phyloP scores from a whole-genome alignment of 2,329 filamentous ascomycete genomes.

The Ramularia collo-cygni region DNA sequence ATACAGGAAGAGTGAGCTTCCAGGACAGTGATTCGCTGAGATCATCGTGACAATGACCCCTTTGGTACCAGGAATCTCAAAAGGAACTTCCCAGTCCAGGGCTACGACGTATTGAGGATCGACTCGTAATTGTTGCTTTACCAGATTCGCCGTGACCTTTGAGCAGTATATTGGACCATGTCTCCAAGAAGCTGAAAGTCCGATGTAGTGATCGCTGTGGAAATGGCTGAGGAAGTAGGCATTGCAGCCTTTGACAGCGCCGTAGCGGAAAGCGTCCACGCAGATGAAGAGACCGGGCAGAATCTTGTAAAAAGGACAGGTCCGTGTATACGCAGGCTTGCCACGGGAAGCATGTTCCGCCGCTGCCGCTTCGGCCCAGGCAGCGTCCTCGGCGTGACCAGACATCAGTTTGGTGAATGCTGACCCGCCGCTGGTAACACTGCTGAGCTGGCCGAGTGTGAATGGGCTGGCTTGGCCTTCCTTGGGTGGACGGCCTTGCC shows the following conservation, averaged over 20 bases:
- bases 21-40: conserved; percentile 91
- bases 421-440: conserved; percentile 44
- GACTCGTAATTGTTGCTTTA: conserved; percentile 77
- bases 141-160: conserved; percentile 80
- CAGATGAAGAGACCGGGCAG: conserved; percentile 88
- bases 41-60: conserved; percentile 91
- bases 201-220: conserved; percentile 95
- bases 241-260: conserved; percentile 81
- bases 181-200: conserved; percentile 77
- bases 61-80: conserved; percentile 72
- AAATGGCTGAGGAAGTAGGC: conserved; percentile 98
- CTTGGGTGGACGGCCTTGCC: conserved; percentile 59
- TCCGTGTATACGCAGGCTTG: conserved; percentile 79
- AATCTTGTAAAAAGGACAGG: conserved; percentile 98
- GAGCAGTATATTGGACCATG: conserved; percentile 98
- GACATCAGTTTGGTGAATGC: conserved; percentile 95
- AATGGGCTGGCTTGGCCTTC: conserved; percentile 80
- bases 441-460: conserved; percentile 40
- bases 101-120: conserved; percentile 78
- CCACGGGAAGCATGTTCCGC: conserved; percentile 71
- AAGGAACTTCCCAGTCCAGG: conserved; percentile 74
- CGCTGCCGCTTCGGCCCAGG: conserved; percentile 82
- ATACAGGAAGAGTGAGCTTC: conserved; percentile 88
- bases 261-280: conserved; percentile 93
- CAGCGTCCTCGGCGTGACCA: conserved; percentile 77